Percentiles rank a stretch among this genome's conserved stretches.
Conservation (phyloP, 2,329 filamentous ascomycete genomes). For the Incumbomyces delicatus region DNA sequence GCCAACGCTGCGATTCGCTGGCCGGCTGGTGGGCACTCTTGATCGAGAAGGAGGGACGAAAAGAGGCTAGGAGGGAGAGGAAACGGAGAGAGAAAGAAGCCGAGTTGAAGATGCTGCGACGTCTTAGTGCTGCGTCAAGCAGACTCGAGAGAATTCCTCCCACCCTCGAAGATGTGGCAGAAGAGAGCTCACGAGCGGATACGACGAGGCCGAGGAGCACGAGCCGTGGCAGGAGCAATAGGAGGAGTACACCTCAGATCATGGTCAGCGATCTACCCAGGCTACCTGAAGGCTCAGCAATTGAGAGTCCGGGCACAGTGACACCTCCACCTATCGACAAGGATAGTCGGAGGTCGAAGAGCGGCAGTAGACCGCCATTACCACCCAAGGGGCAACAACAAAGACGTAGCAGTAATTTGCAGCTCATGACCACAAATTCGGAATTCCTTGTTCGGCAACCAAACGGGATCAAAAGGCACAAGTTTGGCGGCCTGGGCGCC, state of each 20-base stretch:
- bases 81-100: constrained; percentile 78
- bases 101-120: constrained; percentile 67
- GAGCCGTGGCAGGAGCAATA: constrained; percentile 65
- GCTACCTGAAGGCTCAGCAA: constrained; percentile 54
- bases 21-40: constrained; percentile 95
- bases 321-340: constrained; percentile 67
- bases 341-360: constrained; percentile 63
- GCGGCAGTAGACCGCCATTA: constrained; percentile 67
- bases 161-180: constrained; percentile 66
- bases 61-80: constrained; percentile 66
- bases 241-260: constrained; percentile 57
- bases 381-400: constrained; percentile 79
- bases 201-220: constrained; percentile 22
- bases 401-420: constrained; percentile 73
- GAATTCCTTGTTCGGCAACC: constrained; percentile 45
- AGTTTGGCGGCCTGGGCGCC: constrained; percentile 19
- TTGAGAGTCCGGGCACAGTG: constrained; percentile 27
- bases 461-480: constrained; percentile 47
- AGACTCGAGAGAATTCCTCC: constrained; percentile 73
- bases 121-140: constrained; percentile 82
- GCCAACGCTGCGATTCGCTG: constrained; percentile 79
- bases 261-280: constrained; percentile 65
- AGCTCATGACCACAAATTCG: constrained; percentile 65
- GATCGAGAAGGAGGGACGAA: constrained; percentile 88
- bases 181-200: constrained; percentile 52